Evolutionary conservation across 1,284 basidiomycete genomes (phyloP), one percentile per base, ranked within the genome.

Genomic region (Schizophyllum commune): DNA sequence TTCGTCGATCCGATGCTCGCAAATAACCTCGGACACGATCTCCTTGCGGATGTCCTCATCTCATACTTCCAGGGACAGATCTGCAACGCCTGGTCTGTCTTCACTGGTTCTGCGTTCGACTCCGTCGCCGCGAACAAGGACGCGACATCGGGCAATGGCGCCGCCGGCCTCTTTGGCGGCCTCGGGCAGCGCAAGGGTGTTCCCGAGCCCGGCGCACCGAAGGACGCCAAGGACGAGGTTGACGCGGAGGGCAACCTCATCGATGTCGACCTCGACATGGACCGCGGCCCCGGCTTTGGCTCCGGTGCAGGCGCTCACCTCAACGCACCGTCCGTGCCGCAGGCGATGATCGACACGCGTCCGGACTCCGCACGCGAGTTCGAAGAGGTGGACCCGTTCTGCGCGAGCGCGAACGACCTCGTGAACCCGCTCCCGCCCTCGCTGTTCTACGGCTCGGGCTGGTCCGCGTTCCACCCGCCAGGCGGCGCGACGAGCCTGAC

Each of bases 361-460:
- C 91, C 92, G 0, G 77, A 77, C 65, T 79, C 68, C 58, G 68
- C 68, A 8, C 72, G 80, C 1, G 73, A 79, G n/a, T 94, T 90
- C 72, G 83, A 91, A 68, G 95, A 97, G 73, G 84, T 95, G 58
- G 81, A 84, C 59, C 95, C 96, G 13, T 94, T 83, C 77, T 98
- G 96, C 73, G 93, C 92, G 0, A 89, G 87, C 19, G 95, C 95
- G 21, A 96, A 96, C 72, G 94, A 98, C 72, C 79, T 98, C 54
- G 91, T 97, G 71, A 96, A 96, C 76, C 96, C 95, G 1, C 79
- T 98, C 1, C 94, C 95, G 11, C 85, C 88, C 0, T 91, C 89
- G 22, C 77, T 96, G 64, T 97, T 98, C 76, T 89, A 88, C 64
- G 94, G 94, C 32, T 89, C 88, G 0, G 96, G 95, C 3, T 98